Evolutionary conservation across 495 filamentous ascomycete genomes (phyloP).

Genomic region (Xylaria scruposa): DNA sequence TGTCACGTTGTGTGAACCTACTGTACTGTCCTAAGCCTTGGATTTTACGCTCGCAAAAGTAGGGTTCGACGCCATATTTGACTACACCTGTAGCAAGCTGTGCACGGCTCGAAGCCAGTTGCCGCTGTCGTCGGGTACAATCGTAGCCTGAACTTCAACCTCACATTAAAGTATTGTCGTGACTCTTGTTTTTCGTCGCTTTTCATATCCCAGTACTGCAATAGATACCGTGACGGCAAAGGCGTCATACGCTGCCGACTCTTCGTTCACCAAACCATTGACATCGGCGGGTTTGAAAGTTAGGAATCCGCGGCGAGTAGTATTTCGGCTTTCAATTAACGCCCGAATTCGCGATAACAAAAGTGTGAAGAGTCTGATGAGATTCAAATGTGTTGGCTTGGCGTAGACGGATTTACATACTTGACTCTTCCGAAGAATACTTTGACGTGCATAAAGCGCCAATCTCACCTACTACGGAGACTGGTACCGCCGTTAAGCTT

Average conservation of each 20-base stretch:
- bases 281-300: neutral
- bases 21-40: neutral
- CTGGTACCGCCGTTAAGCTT: slow-evolving; percentile 6
- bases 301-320: neutral
- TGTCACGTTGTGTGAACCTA: neutral
- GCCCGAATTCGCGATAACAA: neutral
- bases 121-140: neutral
- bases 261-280: neutral
- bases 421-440: neutral
- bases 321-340: slow-evolving; percentile 6
- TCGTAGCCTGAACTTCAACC: neutral
- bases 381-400: slow-evolving; percentile 11
- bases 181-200: neutral
- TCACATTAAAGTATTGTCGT: neutral
- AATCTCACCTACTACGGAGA: slow-evolving; percentile 21
- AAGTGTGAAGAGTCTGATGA: neutral
- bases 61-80: neutral
- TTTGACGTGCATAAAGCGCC: neutral
- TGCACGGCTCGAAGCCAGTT: neutral
- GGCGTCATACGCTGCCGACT: neutral
- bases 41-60: neutral
- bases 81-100: neutral
- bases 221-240: neutral
- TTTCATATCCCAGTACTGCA: neutral
- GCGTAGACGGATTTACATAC: neutral